phyloP scores from a whole-genome alignment of 371 early-diverging fungal genomes.

The Lichtheimia ornata region DNA sequence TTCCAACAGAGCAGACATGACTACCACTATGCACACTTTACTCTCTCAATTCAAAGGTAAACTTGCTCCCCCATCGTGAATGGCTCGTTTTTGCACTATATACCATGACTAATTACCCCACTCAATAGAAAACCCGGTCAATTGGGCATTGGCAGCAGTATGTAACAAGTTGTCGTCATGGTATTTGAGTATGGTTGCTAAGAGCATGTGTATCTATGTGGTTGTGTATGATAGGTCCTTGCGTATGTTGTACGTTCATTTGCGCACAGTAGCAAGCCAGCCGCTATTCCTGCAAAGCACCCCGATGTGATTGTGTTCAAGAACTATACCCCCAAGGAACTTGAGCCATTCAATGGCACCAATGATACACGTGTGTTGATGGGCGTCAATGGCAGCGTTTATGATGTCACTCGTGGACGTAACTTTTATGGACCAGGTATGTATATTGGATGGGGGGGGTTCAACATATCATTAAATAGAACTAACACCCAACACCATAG shows the following conservation, averaged over 20 bases:
- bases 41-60: constrained; percentile 29
- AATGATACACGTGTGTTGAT: constrained; percentile 64
- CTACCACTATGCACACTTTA: constrained; percentile 18
- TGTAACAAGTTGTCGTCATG: constrained; percentile 16
- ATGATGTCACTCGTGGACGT: constrained; percentile 84
- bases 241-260: constrained; percentile 35
- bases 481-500: constrained; percentile 33
- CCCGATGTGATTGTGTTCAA: constrained; percentile 61
- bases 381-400: constrained; percentile 84
- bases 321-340: constrained; percentile 71
- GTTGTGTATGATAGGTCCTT: constrained; percentile 23
- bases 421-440: constrained; percentile 92
- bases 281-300: constrained; percentile 34
- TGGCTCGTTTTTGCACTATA: not conserved
- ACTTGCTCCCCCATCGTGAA: not conserved
- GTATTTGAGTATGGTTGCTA: constrained; percentile 12
- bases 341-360: constrained; percentile 64
- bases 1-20: constrained; percentile 12
- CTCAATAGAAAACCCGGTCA: constrained; percentile 52
- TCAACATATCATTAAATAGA: too few species aligned
- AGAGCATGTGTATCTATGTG: constrained; percentile 13
- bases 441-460: not conserved
- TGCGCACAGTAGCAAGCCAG: constrained; percentile 30
- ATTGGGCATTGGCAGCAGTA: constrained; percentile 57
- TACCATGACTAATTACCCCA: not conserved